Evolutionary conservation across 2,329 filamentous ascomycete species (phyloP).

Genomic region (Seiridium cupressi): DNA sequence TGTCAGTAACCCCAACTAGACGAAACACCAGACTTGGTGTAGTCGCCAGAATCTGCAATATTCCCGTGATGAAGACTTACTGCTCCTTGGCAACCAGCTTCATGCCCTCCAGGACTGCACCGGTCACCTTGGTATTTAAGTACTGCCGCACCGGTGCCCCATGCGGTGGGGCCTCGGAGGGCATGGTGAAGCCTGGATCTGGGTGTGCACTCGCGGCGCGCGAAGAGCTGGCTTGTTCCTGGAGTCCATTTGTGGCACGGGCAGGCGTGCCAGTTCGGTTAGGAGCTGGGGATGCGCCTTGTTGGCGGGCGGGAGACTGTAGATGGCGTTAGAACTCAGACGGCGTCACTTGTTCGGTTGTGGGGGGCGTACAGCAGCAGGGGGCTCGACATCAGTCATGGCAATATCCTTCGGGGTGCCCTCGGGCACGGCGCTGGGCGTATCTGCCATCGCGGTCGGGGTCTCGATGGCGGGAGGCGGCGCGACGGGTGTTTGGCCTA

Average conservation of each 20-base stretch:
- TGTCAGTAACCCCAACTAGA: constrained; percentile 1
- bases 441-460: neutral
- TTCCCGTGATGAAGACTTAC: constrained; percentile 43
- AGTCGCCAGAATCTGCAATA: neutral
- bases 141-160: constrained; percentile 70
- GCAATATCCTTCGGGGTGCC: constrained; percentile 31
- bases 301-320: constrained; percentile 14
- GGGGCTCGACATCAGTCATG: constrained; percentile 45
- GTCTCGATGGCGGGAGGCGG: constrained; percentile 10
- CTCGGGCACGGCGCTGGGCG: constrained; percentile 9
- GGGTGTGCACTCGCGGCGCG: constrained; percentile 58
- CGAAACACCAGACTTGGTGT: neutral
- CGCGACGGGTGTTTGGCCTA: constrained; percentile 23
- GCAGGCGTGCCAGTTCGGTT: constrained; percentile 47
- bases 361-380: constrained; percentile 32
- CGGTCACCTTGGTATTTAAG: constrained; percentile 69
- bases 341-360: neutral
- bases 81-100: constrained; percentile 69
- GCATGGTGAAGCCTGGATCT: constrained; percentile 52
- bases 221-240: constrained; percentile 35
- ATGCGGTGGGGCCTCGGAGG: constrained; percentile 58
- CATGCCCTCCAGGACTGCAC: constrained; percentile 70
- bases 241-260: constrained; percentile 23
- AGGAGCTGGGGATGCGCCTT: constrained; percentile 16
- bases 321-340: no score